Conservation (phyloP, 1,284 basidiomycete species). For the Sporisorium exsertum region DNA sequence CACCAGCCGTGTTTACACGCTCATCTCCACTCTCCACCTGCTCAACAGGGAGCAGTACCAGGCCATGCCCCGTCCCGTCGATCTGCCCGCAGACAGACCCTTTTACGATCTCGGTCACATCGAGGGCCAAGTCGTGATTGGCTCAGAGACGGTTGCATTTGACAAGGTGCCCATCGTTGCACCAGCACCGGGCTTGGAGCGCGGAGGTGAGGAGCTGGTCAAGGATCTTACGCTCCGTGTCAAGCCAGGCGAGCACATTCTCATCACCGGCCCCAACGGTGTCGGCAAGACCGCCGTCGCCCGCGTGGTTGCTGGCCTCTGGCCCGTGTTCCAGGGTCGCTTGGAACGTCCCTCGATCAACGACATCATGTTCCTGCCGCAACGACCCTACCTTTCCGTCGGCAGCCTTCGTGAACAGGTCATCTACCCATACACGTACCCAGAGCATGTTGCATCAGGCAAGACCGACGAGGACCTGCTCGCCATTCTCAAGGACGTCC, state of each 20-base stretch:
- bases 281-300: slow-evolving; percentile 95
- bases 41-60: slow-evolving; percentile 67
- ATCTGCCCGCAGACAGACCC: slow-evolving; percentile 53
- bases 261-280: slow-evolving; percentile 85
- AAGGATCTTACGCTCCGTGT: slow-evolving; percentile 80
- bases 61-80: slow-evolving; percentile 59
- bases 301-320: slow-evolving; percentile 87
- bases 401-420: slow-evolving; percentile 88
- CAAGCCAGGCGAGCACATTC: slow-evolving; percentile 83
- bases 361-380: slow-evolving; percentile 88
- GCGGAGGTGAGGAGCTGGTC: slow-evolving; percentile 77
- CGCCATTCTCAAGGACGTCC: slow-evolving; percentile 81
- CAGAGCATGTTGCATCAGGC: slow-evolving; percentile 69
- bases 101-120: slow-evolving; percentile 69
- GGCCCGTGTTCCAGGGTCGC: slow-evolving; percentile 74
- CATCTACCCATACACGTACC: slow-evolving; percentile 69
- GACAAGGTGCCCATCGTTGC: slow-evolving; percentile 78
- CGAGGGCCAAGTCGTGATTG: slow-evolving; percentile 65
- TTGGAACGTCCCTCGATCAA: slow-evolving; percentile 59
- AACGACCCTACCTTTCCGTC: slow-evolving; percentile 88
- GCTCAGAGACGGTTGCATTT: slow-evolving; percentile 51
- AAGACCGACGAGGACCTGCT: slow-evolving; percentile 79
- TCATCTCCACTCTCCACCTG: slow-evolving; percentile 84
- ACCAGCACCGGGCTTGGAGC: slow-evolving; percentile 74
- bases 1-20: slow-evolving; percentile 87